Conservation (phyloP, 352 stramenopile genomes). For the Pythium sp. region DNA sequence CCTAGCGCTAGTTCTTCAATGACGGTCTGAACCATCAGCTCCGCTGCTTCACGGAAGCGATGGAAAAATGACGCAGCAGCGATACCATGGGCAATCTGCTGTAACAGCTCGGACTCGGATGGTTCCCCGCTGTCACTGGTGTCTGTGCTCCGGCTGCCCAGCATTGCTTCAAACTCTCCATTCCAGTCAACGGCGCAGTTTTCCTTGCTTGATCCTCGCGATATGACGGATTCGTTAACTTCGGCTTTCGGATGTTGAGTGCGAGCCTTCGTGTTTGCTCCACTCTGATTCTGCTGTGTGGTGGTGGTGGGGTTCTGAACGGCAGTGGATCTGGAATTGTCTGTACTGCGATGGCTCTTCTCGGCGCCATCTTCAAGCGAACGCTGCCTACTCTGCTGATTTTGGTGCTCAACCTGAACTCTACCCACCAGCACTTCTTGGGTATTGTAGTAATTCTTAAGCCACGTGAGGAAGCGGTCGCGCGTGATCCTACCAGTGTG, state of each 20-base stretch:
- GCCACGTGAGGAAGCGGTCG: slow-evolving; percentile 37
- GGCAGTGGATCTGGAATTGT: neutral
- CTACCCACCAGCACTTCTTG: slow-evolving; percentile 25
- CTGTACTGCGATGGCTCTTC: neutral
- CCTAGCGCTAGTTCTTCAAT: slow-evolving; percentile 34
- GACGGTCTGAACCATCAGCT: slow-evolving; percentile 30
- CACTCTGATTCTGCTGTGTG: neutral
- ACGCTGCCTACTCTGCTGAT: slow-evolving; percentile 4
- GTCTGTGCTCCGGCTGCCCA: neutral
- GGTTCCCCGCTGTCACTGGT: neutral
- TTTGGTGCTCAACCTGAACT: neutral
- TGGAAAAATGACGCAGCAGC: slow-evolving; percentile 28
- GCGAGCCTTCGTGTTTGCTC: no score
- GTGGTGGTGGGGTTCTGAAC: neutral
- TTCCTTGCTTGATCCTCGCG: neutral
- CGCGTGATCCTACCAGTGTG: slow-evolving; percentile 37
- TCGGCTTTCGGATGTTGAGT: neutral
- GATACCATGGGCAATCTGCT: slow-evolving; percentile 18
- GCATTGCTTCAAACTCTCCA: slow-evolving; percentile 5
- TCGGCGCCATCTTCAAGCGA: neutral
- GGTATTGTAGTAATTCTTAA: slow-evolving; percentile 36
- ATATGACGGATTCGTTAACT: no score
- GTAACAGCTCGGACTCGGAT: neutral
- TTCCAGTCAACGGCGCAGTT: neutral
- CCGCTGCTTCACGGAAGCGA: slow-evolving; percentile 37